Evolutionary conservation across 2,329 filamentous ascomycete genomes (phyloP).

Genomic region (Apiospora pterosperma): DNA sequence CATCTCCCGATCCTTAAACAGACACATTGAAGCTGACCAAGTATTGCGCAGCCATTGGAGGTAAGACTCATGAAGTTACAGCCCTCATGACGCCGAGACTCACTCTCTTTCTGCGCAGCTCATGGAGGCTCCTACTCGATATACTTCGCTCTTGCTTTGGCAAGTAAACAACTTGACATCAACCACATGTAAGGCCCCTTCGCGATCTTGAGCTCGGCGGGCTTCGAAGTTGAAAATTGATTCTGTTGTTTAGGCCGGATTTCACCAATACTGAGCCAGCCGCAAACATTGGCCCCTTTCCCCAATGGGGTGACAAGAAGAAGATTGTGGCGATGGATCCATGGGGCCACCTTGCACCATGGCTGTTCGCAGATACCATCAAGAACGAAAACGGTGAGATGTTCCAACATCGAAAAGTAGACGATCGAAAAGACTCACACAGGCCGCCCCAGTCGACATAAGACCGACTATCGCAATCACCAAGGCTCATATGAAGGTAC

Average conservation of each 20-base stretch:
- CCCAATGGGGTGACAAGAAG: constrained; percentile 82
- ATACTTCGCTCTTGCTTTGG: constrained; percentile 90
- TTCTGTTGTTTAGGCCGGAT: constrained; percentile 42
- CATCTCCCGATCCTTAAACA: constrained; percentile 12
- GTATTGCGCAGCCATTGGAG: constrained; percentile 50
- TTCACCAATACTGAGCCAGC: constrained; percentile 86
- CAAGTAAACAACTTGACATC: constrained; percentile 80
- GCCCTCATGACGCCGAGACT: not conserved
- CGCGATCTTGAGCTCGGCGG: not conserved
- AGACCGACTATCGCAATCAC: constrained; percentile 90
- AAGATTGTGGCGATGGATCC: constrained; percentile 99
- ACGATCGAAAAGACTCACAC: not conserved
- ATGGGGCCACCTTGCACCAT: constrained; percentile 81
- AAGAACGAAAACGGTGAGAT: constrained; percentile 63
- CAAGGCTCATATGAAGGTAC: constrained; percentile 82
- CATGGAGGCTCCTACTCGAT: constrained; percentile 90
- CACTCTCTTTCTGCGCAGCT: constrained; percentile 19
- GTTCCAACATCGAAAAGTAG: not conserved
- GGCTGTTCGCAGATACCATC: constrained; percentile 77
- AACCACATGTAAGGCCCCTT: constrained; percentile 62
- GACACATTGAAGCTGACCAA: constrained; percentile 24
- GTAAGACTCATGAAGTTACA: constrained; percentile 31
- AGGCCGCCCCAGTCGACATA: constrained; percentile 60
- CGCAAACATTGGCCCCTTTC: constrained; percentile 82
- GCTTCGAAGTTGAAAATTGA: not conserved